Conservation (phyloP, 1,284 basidiomycete species). For the Rhodotorula sp. region DNA sequence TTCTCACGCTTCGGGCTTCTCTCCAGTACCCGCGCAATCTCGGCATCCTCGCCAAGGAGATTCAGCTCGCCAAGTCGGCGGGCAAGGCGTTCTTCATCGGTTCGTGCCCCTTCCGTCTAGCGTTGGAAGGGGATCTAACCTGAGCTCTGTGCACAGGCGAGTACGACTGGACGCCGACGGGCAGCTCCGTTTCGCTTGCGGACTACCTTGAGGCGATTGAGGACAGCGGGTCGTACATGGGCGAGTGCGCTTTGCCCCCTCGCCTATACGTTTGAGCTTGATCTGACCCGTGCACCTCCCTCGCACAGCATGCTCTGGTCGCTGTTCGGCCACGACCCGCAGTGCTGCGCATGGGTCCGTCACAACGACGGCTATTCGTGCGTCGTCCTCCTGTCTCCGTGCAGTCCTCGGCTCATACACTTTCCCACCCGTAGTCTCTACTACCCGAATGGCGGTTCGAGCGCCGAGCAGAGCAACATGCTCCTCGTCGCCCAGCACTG, state of each 20-base stretch:
- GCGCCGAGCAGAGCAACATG: constrained; percentile 12
- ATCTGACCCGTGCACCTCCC: background rate
- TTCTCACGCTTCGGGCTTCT: background rate
- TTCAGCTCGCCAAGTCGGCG: constrained; percentile 5
- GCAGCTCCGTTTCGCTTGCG: constrained; percentile 15
- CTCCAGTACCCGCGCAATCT: constrained; percentile 31
- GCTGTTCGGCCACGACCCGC: constrained; percentile 20
- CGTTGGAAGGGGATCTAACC: too few relatives aligned
- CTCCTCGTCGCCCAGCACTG: constrained; percentile 7
- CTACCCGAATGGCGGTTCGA: background rate
- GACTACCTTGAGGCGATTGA: constrained; percentile 28
- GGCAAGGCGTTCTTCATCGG: constrained; percentile 37
- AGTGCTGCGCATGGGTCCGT: constrained; percentile 28
- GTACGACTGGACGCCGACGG: constrained; percentile 35
- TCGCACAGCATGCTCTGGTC: constrained; percentile 30
- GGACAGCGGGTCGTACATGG: background rate
- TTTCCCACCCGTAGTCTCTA: background rate
- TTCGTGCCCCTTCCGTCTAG: background rate
- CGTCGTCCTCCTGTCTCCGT: background rate
- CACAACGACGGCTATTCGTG: constrained; percentile 23
- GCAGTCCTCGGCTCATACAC: too few relatives aligned
- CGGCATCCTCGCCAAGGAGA: constrained; percentile 21
- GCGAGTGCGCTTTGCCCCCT: constrained; percentile 6
- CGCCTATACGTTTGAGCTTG: background rate
- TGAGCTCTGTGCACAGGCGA: constrained; percentile 14